Conservation (phyloP, 148 eudicot genomes). For the Nyssa sinensis region DNA sequence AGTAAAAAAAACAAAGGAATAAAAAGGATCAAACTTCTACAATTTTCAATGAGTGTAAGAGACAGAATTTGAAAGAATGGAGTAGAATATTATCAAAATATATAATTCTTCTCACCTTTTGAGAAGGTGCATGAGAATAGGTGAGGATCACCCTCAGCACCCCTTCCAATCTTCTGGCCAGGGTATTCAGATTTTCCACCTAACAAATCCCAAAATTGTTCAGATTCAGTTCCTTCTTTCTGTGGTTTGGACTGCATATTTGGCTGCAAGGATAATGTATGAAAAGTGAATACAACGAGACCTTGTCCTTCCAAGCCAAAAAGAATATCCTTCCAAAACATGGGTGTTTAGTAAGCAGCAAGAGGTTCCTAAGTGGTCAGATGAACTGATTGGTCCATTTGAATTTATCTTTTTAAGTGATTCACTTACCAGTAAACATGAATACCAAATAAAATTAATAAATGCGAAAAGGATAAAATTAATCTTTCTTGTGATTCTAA, state of each 20-base stretch:
- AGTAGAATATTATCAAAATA: constrained; percentile 1
- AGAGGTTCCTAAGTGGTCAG: not conserved
- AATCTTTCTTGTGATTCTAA: not conserved
- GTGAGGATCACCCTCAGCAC: constrained; percentile 82
- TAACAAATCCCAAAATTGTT: constrained; percentile 80
- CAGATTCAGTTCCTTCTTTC: constrained; percentile 87
- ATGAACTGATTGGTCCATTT: not conserved
- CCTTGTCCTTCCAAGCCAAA: not conserved
- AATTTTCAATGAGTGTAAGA: constrained; percentile 2
- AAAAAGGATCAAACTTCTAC: constrained; percentile 30
- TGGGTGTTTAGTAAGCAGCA: not conserved
- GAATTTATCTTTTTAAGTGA: not conserved
- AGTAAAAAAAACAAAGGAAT: constrained; percentile 25
- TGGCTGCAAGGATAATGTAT: constrained; percentile 56
- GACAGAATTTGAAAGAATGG: constrained; percentile 6
- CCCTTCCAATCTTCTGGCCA: constrained; percentile 70
- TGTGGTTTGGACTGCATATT: constrained; percentile 71
- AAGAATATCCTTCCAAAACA: not conserved
- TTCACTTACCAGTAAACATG: not conserved
- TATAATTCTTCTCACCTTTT: constrained; percentile 43
- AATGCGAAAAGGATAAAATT: constrained; percentile 3
- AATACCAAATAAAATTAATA: not conserved
- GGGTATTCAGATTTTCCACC: constrained; percentile 85
- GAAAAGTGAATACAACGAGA: constrained; percentile 11
- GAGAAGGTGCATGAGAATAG: constrained; percentile 73